Evolutionary conservation across 345 rosid genomes (phyloP), one percentile per base, ranked within the genome.

Genomic region (Odontarrhena argentea): DNA sequence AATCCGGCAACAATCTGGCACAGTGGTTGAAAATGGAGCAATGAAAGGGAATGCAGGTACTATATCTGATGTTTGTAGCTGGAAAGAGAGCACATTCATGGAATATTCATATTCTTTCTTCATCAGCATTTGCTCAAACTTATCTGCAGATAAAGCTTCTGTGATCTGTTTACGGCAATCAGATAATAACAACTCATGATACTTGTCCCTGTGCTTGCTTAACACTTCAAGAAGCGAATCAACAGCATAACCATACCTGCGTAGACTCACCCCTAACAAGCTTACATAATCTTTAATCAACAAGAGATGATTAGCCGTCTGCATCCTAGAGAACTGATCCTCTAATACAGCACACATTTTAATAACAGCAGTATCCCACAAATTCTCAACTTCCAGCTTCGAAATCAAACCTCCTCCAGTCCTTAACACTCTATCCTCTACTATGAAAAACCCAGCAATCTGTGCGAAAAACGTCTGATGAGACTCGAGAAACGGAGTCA

Each of bases 251-350:
- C 98, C 97, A 51, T 85, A 93, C 69, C 97, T 84, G 3, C 94
- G 86, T 68, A 93, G 54, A 30, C 96, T 93, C 63, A 93, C 96
- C 0, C 96, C 97, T 55, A 93, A 81, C 91, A 93, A 83, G 71
- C 98, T 93, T 67, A 93, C 98, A 73, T 93, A 93, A 53, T 93
- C 98, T 80, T 93, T 93, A 25, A 93, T 90, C 83, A 93, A 54
- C 77, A 93, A 80, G 42, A 93, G 81, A 82, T 93, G 98, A 78
- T 86, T 93, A 2, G 98, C 98, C 15, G 97, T 93, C 68, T 93
- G 97, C 98, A 93, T 93, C 68, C 98, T 85, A 36, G 99, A 94
- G 78, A 94, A 94, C 74, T 94, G 99, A 78, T 94, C 99, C 77
- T 91, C 99, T 63, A 94, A 75, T 9, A 90, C 98, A 13, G 91